phyloP scores from a whole-genome alignment of 257 asterid species.

The Ballota nigra region DNA sequence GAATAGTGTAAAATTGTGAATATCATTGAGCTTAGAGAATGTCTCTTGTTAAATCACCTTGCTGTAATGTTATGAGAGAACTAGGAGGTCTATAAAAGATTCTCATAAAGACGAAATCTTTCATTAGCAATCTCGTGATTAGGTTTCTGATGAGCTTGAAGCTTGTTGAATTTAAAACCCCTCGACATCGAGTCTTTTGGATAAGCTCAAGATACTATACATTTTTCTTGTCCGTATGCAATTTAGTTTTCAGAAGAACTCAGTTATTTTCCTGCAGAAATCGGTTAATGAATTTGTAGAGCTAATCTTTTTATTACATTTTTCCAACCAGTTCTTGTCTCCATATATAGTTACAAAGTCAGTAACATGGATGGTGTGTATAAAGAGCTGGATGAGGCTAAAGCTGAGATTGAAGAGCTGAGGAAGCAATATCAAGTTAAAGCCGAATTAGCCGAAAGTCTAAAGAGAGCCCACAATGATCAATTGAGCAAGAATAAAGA shows the following conservation, averaged over 20 bases:
- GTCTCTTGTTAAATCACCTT: neutral
- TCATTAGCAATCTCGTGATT: neutral
- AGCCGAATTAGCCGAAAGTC: conserved; percentile 51
- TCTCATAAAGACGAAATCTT: neutral
- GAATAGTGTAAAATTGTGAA: too few species aligned
- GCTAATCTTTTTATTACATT: conserved; percentile 1
- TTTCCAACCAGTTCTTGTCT: conserved; percentile 18
- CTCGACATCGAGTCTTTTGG: neutral
- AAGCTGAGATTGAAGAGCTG: conserved; percentile 64
- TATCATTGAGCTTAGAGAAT: too few species aligned
- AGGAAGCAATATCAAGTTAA: conserved; percentile 44
- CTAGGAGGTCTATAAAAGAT: neutral
- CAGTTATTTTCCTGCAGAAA: neutral
- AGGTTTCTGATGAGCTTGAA: neutral
- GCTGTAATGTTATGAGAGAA: neutral
- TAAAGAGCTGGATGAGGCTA: conserved; percentile 78
- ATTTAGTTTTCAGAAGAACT: neutral
- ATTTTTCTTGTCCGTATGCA: neutral
- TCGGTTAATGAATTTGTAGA: neutral
- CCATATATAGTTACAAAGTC: conserved; percentile 12
- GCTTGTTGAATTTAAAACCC: neutral
- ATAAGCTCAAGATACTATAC: neutral
- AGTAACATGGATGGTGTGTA: conserved; percentile 56
- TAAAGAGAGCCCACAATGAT: conserved; percentile 65
- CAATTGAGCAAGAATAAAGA: conserved; percentile 56